Percentiles rank a stretch among this genome's conserved stretches.
phyloP scores from a whole-genome alignment of 148 eudicot genomes.

The Nyssa sinensis region DNA sequence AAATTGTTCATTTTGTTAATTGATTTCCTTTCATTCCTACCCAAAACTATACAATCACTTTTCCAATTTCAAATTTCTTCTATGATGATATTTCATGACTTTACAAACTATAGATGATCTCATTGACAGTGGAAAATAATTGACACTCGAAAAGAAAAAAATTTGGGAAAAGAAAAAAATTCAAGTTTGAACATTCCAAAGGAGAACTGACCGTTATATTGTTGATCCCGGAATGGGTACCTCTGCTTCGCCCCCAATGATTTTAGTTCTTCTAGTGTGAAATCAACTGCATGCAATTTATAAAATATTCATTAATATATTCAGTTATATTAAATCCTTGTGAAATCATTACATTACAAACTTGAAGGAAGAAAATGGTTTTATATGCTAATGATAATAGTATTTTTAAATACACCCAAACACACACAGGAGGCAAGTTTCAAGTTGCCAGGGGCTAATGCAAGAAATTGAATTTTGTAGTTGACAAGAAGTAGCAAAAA shows the following conservation, averaged over 20 bases:
- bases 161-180: not conserved
- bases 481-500: not conserved
- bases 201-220: conserved; percentile 66
- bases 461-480: not conserved
- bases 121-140: not conserved
- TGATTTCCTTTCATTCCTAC: not conserved
- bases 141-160: not conserved
- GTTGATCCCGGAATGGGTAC: conserved; percentile 78
- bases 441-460: not conserved
- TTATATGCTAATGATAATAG: not conserved
- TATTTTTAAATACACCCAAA: not conserved
- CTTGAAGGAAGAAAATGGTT: not conserved
- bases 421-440: too few species aligned
- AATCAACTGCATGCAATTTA: conserved; percentile 62
- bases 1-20: not conserved
- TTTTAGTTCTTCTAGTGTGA: conserved; percentile 83
- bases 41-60: not conserved
- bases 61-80: not conserved
- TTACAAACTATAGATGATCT: not conserved
- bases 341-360: not conserved
- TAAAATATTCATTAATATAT: not conserved
- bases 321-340: not conserved
- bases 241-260: conserved; percentile 78
- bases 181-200: not conserved
- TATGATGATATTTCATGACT: not conserved